Evolutionary conservation across 208 protist genomes (phyloP), one percentile per base, ranked within the genome.

Genomic region (Crithidia fasciculata): DNA sequence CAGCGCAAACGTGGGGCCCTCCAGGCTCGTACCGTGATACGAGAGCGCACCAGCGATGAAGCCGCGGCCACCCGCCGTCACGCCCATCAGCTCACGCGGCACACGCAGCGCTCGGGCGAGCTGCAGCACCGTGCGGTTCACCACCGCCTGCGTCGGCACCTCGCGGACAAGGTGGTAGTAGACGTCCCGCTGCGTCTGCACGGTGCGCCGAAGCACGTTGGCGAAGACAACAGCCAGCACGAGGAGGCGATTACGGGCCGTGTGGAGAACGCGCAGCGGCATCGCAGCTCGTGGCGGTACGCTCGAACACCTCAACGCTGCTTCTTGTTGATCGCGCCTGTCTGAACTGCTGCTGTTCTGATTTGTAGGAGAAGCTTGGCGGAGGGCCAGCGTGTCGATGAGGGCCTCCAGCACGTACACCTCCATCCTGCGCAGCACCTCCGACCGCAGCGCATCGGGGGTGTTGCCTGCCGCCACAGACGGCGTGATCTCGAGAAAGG

Each of bases 81-180:
- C 88, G 15, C 89, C 87, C 44, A 96, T 75, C 39, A 81, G 72
- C 64, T 92, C 67, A 7, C 91, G 83, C 16, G 88, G 89, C 50
- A 93, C 44, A 8, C 72, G 69, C 50, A 96, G 79, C 53, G 61
- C 41, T 9, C 79, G 60, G 16, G 84, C 83, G 0, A 90, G 72
- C 55, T 84, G 79, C 69, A 81, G 73, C 39, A 93, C 72, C 1
- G 74, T 78, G 16, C 71, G 72, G 44, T 92, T 89, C 39, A 93
- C 85, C 18, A 72, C 72, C 12, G 52, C 63, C 78, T 96, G 87
- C 19, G 81, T 64, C 4, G 84, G 84, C 0, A 93, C 56, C 28
- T 86, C 65, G 12, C 87, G 82, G 9, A 87, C 65, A 13, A 96
- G 79, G 60, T 86, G 89, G 72, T 96, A 96, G 71, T 92, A 96